phyloP scores from a whole-genome alignment of 345 rosid genomes.

The Acer negundo region DNA sequence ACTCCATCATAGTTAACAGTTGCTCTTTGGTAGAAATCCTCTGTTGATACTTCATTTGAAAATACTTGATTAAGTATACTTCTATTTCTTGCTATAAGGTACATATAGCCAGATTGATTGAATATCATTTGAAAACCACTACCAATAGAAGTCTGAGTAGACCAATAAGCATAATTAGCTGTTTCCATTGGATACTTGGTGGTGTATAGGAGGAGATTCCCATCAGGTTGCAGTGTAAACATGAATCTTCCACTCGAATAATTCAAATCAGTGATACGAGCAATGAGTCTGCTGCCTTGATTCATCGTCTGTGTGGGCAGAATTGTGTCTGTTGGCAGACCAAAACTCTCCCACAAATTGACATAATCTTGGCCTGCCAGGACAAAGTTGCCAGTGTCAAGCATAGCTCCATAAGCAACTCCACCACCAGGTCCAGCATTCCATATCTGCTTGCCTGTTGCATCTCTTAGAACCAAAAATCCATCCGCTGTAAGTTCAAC shows the following conservation, averaged over 20 bases:
- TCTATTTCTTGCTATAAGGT: slow-evolving; percentile 5
- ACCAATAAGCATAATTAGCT: background rate
- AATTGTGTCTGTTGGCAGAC: slow-evolving; percentile 32
- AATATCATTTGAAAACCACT: slow-evolving; percentile 14
- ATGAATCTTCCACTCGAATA: slow-evolving; percentile 26
- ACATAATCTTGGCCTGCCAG: background rate
- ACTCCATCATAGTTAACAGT: slow-evolving; percentile 30
- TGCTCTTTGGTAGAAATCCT: slow-evolving; percentile 25
- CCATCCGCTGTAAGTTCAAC: slow-evolving; percentile 14
- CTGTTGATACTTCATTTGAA: background rate
- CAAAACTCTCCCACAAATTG: slow-evolving; percentile 30
- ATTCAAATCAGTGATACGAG: slow-evolving; percentile 20
- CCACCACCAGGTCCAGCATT: background rate
- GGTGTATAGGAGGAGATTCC: slow-evolving; percentile 17
- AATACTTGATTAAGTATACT: background rate
- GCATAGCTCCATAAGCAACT: slow-evolving; percentile 18
- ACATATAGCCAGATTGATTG: slow-evolving; percentile 26
- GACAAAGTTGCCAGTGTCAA: slow-evolving; percentile 37
- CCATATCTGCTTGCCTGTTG: slow-evolving; percentile 12
- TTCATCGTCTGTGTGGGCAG: slow-evolving; percentile 27
- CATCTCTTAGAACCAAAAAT: slow-evolving; percentile 30
- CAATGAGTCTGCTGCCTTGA: background rate
- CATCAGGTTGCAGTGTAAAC: slow-evolving; percentile 16
- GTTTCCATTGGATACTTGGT: slow-evolving; percentile 11
- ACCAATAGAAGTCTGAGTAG: background rate